Evolutionary conservation across 2,329 filamentous ascomycete genomes (phyloP).

Genomic region (Penicillium occitanis): DNA sequence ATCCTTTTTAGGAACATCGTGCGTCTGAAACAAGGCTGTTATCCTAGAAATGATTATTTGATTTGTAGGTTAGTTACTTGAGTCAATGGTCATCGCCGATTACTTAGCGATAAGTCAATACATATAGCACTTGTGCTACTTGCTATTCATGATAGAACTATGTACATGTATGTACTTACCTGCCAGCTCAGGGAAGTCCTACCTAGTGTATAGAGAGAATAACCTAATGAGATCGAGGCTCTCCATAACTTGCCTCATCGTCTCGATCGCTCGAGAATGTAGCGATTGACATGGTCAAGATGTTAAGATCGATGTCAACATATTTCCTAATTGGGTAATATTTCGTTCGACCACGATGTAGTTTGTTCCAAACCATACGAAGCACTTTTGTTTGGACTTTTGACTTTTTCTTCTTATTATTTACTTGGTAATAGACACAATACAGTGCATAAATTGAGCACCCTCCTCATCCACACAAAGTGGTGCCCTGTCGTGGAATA

Average conservation of each 20-base stretch:
- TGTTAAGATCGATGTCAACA: neutral
- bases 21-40: neutral
- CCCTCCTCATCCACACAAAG: neutral
- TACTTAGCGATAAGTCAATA: neutral
- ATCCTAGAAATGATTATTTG: neutral
- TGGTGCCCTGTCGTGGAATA: neutral
- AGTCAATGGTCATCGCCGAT: neutral
- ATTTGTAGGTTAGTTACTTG: neutral
- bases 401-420: too few relatives aligned
- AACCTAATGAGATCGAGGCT: neutral
- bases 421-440: neutral
- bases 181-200: neutral
- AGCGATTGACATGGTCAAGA: too few relatives aligned
- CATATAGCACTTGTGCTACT: neutral
- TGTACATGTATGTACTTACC: neutral
- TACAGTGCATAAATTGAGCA: neutral
- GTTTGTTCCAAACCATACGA: neutral
- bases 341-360: neutral
- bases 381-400: too few relatives aligned
- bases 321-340: neutral
- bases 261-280: neutral
- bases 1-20: constrained; percentile 2
- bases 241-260: neutral
- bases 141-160: neutral
- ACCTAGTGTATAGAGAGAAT: neutral